phyloP scores from a whole-genome alignment of 2,329 filamentous ascomycete species.

The Talaromyces rugulosus region DNA sequence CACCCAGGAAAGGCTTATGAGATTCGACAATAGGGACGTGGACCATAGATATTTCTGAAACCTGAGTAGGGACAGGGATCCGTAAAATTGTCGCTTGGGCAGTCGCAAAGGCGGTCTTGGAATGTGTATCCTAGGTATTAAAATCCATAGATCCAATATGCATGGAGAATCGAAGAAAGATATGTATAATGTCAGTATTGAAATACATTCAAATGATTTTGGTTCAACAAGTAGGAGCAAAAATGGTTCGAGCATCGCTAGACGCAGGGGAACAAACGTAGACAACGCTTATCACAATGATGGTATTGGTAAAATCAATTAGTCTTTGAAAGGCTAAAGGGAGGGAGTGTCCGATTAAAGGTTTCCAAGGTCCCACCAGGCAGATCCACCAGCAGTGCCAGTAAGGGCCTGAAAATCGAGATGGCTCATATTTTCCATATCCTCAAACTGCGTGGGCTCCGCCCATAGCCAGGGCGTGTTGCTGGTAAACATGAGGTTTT shows the following conservation, averaged over 20 bases:
- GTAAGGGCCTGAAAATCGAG: constrained; percentile 22
- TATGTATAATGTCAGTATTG: not conserved
- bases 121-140: not conserved
- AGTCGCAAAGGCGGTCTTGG: not conserved
- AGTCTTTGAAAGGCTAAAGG: not conserved
- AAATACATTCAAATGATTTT: not conserved
- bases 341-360: constrained; percentile 18
- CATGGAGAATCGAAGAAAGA: not conserved
- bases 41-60: not conserved
- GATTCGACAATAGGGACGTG: not conserved
- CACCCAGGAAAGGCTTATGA: not conserved
- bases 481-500: constrained; percentile 28
- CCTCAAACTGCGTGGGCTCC: constrained; percentile 27
- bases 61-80: not conserved
- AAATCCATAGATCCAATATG: not conserved
- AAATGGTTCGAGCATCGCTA: not conserved
- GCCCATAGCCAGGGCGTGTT: constrained; percentile 33
- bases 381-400: constrained; percentile 29
- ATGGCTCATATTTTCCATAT: constrained; percentile 28
- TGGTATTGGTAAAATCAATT: not conserved
- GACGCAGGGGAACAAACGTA: not conserved
- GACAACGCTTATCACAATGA: not conserved
- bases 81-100: not conserved
- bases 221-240: not conserved
- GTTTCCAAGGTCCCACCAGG: constrained; percentile 35